Conservation (phyloP, 768 basidiomycete species). For the Lactarius trivialis region DNA sequence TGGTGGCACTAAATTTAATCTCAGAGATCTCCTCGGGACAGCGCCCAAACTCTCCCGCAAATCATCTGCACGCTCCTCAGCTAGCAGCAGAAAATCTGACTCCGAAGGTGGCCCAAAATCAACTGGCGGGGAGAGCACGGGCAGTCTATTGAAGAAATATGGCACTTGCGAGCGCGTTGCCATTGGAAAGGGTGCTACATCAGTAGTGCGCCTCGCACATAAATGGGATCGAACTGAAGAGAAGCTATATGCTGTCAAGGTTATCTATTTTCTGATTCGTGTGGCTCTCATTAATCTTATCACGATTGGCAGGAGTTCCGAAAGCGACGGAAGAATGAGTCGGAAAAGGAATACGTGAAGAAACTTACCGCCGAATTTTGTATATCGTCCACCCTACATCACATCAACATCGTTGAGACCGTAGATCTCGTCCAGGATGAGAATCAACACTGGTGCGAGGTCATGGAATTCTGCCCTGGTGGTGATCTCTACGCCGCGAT, state of each 20-base stretch:
- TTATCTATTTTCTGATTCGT: constrained; percentile 29
- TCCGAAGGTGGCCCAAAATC: constrained; percentile 48
- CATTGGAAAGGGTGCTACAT: constrained; percentile 98
- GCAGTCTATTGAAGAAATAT: constrained; percentile 78
- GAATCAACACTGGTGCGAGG: constrained; percentile 94
- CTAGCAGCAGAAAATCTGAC: constrained; percentile 59
- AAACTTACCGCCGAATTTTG: constrained; percentile 99
- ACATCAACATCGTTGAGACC: constrained; percentile 94
- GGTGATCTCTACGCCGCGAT: constrained; percentile 98
- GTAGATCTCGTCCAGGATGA: constrained; percentile 99
- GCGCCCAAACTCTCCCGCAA: constrained; percentile 72
- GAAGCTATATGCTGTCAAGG: constrained; percentile 97
- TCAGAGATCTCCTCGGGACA: constrained; percentile 72
- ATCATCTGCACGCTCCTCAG: constrained; percentile 63
- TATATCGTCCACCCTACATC: constrained; percentile 92
- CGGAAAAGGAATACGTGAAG: constrained; percentile 99
- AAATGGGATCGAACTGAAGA: constrained; percentile 98
- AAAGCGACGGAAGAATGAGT: constrained; percentile 95
- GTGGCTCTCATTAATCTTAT: constrained; percentile 2
- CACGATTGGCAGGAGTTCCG: constrained; percentile 77
- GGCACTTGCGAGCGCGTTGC: constrained; percentile 95
- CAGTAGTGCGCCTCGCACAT: constrained; percentile 91
- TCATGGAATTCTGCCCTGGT: constrained; percentile 99
- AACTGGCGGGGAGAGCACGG: constrained; percentile 45
- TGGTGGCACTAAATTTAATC: constrained; percentile 66